Evolutionary conservation across 805 yeast species (phyloP).

Genomic region (Zygosaccharomyces lentus): DNA sequence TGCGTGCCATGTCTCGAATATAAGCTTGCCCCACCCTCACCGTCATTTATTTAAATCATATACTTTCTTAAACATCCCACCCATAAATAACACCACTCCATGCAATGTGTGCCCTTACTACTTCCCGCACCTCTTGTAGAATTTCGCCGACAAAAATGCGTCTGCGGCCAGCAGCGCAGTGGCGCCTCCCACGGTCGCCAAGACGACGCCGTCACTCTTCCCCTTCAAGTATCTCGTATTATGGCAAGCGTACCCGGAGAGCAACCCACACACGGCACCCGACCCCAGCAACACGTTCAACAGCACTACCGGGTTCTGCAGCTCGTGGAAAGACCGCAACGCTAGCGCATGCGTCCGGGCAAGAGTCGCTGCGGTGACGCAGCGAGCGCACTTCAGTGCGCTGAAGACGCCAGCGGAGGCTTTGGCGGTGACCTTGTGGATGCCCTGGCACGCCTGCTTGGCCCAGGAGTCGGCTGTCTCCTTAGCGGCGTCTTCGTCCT

Average conservation of each 20-base stretch:
- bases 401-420: background rate
- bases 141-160: slow-evolving; percentile 48
- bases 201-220: slow-evolving; percentile 44
- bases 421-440: background rate
- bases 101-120: background rate
- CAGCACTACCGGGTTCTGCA: slow-evolving; percentile 60
- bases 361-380: slow-evolving; percentile 18
- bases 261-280: slow-evolving; percentile 46
- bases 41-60: too few species aligned
- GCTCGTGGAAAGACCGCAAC: slow-evolving; percentile 34
- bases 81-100: background rate
- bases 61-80: background rate
- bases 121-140: slow-evolving; percentile 33
- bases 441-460: background rate
- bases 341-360: slow-evolving; percentile 15
- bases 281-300: slow-evolving; percentile 48
- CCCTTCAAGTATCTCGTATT: slow-evolving; percentile 44
- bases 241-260: slow-evolving; percentile 47
- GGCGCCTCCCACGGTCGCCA: slow-evolving; percentile 48
- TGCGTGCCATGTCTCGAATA: too few species aligned
- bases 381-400: background rate
- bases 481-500: slow-evolving; percentile 32
- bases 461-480: slow-evolving; percentile 8
- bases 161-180: slow-evolving; percentile 54
- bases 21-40: too few species aligned